A percentile compares a stretch with the other conserved stretches of the same genome.
These are phyloP conservation scores for Rubus parviflorus DNA, from an alignment of 306 rosid species.

Conservation along the genomic window DNA sequence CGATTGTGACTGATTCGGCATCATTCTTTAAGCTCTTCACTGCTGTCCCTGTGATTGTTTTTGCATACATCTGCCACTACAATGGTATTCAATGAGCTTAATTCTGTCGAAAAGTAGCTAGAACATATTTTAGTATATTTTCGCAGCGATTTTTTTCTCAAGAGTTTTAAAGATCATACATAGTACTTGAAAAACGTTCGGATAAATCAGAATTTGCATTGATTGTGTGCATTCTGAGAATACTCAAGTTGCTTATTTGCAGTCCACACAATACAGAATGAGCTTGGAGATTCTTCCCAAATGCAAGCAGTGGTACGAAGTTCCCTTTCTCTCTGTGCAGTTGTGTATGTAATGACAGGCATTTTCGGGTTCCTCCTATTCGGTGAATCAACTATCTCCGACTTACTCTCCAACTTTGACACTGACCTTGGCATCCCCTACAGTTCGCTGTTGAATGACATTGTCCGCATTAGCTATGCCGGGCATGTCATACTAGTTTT, in stretches of 20 bases:
- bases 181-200: neutral
- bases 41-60: slow-evolving; percentile 36
- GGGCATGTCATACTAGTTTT: slow-evolving; percentile 40
- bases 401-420: slow-evolving; percentile 49
- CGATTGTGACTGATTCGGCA: slow-evolving; percentile 25
- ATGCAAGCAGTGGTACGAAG: slow-evolving; percentile 30
- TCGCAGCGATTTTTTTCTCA: too few species aligned
- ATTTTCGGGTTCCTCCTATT: slow-evolving; percentile 45
- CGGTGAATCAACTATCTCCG: slow-evolving; percentile 37
- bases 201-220: neutral
- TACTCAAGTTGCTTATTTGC: slow-evolving; percentile 13
- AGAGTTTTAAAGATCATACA: too few species aligned
- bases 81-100: slow-evolving; percentile 32
- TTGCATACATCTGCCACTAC: slow-evolving; percentile 46
- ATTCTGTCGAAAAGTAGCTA: too few species aligned
- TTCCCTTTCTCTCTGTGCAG: slow-evolving; percentile 35
- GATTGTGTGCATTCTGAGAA: neutral
- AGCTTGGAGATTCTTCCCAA: slow-evolving; percentile 30
- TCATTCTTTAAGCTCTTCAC: slow-evolving; percentile 42
- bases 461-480: slow-evolving; percentile 34
- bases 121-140: too few species aligned
- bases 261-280: slow-evolving; percentile 48
- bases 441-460: slow-evolving; percentile 30
- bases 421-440: slow-evolving; percentile 35
- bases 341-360: slow-evolving; percentile 41